These are phyloP conservation scores for Volvariella volvacea DNA, from an alignment of 1,284 basidiomycete species.

Conservation along the genomic window DNA sequence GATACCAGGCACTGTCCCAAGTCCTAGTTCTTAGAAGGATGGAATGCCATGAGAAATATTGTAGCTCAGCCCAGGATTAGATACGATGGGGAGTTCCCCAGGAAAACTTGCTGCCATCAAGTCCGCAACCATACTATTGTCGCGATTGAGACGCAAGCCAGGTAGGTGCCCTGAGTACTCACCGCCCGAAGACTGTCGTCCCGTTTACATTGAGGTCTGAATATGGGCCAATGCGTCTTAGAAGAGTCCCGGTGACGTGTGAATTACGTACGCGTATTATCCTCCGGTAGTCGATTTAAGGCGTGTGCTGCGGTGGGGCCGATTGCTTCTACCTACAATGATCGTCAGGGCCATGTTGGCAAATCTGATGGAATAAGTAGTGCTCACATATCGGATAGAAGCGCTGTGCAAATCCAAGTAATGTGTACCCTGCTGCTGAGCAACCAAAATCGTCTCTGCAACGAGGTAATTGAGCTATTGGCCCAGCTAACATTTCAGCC, in stretches of 20 bases:
- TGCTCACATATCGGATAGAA: too few species aligned
- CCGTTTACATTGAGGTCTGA: slow-evolving; percentile 27
- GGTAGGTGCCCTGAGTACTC: slow-evolving; percentile 5
- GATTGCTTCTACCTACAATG: slow-evolving; percentile 31
- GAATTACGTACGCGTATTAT: slow-evolving; percentile 28
- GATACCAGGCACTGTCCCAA: too few species aligned
- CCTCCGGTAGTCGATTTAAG: slow-evolving; percentile 31
- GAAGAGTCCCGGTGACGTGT: slow-evolving; percentile 3
- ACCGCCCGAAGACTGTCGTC: slow-evolving; percentile 31
- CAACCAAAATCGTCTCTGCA: slow-evolving; percentile 29
- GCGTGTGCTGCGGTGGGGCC: slow-evolving; percentile 33
- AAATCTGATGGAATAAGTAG: too few species aligned
- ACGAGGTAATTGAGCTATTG: not conserved
- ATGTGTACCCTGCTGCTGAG: slow-evolving; percentile 29
- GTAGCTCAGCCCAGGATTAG: slow-evolving; percentile 24
- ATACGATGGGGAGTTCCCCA: slow-evolving; percentile 24
- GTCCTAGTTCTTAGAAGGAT: slow-evolving; percentile 11
- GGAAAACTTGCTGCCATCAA: slow-evolving; percentile 29
- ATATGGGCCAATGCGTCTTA: slow-evolving; percentile 3
- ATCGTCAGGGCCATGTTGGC: too few species aligned
- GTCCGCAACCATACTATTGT: slow-evolving; percentile 32
- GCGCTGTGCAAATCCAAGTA: slow-evolving; percentile 35
- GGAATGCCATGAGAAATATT: slow-evolving; percentile 22
- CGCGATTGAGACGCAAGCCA: not conserved
- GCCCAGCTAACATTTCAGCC: not conserved